Conservation (phyloP, 345 rosid genomes). For the Sisymbrium altissimum region DNA sequence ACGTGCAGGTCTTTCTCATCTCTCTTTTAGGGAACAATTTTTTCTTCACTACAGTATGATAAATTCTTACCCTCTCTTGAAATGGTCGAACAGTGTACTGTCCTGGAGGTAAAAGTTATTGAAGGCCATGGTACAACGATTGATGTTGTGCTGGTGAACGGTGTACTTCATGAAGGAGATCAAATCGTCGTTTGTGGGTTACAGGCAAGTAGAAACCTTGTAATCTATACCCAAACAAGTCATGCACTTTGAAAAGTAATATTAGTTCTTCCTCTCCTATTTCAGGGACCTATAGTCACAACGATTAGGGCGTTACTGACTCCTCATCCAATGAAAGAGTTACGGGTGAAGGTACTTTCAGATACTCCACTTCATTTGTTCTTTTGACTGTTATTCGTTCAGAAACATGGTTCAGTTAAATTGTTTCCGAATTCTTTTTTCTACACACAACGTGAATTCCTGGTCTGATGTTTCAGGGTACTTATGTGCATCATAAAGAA, state of each 20-base stretch:
- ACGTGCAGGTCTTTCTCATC: conserved; percentile 58
- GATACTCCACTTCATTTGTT: background rate
- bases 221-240: background rate
- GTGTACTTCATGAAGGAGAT: conserved; percentile 91
- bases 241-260: background rate
- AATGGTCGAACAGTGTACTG: conserved; percentile 71
- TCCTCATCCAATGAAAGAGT: conserved; percentile 99
- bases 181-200: conserved; percentile 92
- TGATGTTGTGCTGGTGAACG: conserved; percentile 90
- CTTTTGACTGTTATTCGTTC: background rate
- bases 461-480: conserved; percentile 61
- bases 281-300: conserved; percentile 88
- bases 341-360: conserved; percentile 71
- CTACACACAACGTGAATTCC: background rate
- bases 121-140: conserved; percentile 97
- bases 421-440: background rate
- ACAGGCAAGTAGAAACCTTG: conserved; percentile 56
- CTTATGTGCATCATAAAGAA: conserved; percentile 78
- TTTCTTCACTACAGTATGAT: background rate
- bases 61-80: conserved; percentile 32
- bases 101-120: conserved; percentile 89
- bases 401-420: background rate
- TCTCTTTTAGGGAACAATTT: background rate
- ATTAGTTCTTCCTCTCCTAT: conserved; percentile 20
- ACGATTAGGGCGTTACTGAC: conserved; percentile 81